These are phyloP conservation scores for Rhizopus stolonifer DNA, from an alignment of 371 early-diverging fungal genomes.

Conservation along the genomic window DNA sequence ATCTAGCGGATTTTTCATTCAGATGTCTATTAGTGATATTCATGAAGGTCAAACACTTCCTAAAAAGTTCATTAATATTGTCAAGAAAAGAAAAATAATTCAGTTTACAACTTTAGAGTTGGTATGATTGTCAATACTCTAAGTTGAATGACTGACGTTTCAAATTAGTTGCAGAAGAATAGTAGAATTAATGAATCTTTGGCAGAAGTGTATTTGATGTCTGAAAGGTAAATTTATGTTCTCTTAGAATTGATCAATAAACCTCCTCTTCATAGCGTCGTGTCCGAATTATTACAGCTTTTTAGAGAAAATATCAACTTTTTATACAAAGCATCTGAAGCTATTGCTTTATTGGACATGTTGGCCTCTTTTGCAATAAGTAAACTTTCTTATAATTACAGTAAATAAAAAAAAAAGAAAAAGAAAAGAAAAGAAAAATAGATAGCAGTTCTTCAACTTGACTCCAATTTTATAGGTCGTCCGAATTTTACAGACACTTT, in stretches of 20 bases:
- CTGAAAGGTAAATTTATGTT: slow-evolving; percentile 58
- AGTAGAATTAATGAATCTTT: slow-evolving; percentile 80
- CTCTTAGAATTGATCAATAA: neutral
- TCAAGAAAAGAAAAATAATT: slow-evolving; percentile 59
- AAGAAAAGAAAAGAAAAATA: no score
- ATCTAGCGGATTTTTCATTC: slow-evolving; percentile 64
- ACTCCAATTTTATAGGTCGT: no score
- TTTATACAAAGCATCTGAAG: slow-evolving; percentile 79
- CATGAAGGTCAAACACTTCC: slow-evolving; percentile 40
- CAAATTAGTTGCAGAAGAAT: slow-evolving; percentile 47
- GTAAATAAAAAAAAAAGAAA: no score
- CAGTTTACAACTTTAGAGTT: slow-evolving; percentile 81
- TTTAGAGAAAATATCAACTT: slow-evolving; percentile 63
- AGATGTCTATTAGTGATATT: slow-evolving; percentile 40
- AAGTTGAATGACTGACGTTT: neutral
- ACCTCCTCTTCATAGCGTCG: slow-evolving; percentile 46
- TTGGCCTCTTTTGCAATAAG: slow-evolving; percentile 71
- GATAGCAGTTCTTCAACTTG: no score
- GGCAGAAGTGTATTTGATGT: slow-evolving; percentile 83
- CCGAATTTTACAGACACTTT: slow-evolving; percentile 83
- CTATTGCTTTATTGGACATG: slow-evolving; percentile 83
- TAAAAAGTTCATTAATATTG: slow-evolving; percentile 56
- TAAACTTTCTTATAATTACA: slow-evolving; percentile 52
- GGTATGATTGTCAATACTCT: slow-evolving; percentile 32
- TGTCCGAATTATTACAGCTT: slow-evolving; percentile 56